Percentiles rank a stretch among this genome's conserved stretches.
Evolutionary conservation across 192 early-diverging fungal genomes (phyloP).

Genomic region (Coemansia sp.): DNA sequence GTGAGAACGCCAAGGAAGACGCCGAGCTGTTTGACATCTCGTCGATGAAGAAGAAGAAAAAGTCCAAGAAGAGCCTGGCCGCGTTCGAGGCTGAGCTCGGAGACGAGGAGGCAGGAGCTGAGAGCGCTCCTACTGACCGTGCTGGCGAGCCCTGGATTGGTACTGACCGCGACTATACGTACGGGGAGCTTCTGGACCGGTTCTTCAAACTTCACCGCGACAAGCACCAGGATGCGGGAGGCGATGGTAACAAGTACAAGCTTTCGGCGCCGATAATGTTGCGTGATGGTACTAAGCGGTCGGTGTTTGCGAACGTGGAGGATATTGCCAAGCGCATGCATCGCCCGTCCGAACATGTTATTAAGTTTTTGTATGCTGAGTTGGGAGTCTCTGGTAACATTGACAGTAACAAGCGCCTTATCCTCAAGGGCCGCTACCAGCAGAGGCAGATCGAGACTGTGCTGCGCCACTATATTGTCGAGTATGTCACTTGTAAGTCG

Average conservation of each 20-base stretch:
- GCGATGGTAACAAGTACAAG: constrained; percentile 92
- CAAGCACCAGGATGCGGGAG: constrained; percentile 91
- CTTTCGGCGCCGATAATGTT: constrained; percentile 89
- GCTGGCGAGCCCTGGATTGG: constrained; percentile 81
- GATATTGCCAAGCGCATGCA: constrained; percentile 96
- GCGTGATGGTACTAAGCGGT: constrained; percentile 95
- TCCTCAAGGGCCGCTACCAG: constrained; percentile 98
- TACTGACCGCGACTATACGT: constrained; percentile 91
- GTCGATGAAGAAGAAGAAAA: constrained; percentile 61
- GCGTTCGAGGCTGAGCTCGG: constrained; percentile 81
- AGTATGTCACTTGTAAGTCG: constrained; percentile 99
- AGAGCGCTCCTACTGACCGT: constrained; percentile 37
- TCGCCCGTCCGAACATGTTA: constrained; percentile 93
- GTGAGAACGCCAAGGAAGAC: constrained; percentile 33
- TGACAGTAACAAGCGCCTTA: constrained; percentile 83
- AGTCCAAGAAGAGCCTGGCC: constrained; percentile 76
- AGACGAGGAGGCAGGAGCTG: constrained; percentile 57
- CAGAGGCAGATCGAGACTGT: constrained; percentile 99
- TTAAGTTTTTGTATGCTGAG: constrained; percentile 97
- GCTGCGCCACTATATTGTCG: constrained; percentile 94
- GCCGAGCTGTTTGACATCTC: constrained; percentile 36
- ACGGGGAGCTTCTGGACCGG: constrained; percentile 84
- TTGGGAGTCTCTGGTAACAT: constrained; percentile 97
- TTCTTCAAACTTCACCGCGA: constrained; percentile 88
- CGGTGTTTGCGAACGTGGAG: constrained; percentile 91